Base-by-base conservation (phyloP, 2,329 filamentous ascomycete genomes). In the Fusarium avenaceum region DNA sequence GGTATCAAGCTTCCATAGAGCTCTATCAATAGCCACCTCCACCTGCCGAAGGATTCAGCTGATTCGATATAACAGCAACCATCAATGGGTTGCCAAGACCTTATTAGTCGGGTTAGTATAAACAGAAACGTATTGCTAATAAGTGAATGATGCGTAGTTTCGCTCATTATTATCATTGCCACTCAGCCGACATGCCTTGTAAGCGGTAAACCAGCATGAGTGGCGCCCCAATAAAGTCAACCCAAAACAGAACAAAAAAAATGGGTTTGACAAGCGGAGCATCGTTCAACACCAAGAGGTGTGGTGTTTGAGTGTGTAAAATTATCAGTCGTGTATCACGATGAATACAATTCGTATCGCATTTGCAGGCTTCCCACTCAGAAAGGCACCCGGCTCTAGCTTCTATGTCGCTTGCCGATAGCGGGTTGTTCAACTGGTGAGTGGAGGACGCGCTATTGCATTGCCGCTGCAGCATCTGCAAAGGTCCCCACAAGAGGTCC, bases 401-500 rank as follows among this genome's bases (percentile, higher is more conserved):
- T 45, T 56, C 30, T 24, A 49, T 45, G 35, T 38, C 49, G 40
- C 33, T 35, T 24, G 33, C 14, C 39, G 28, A 49, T 28, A 35
- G 26, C 44, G 26, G 6, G 20, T 50, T 44, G 33, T 55, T 35
- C 39, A 33, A 49, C 19, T 49, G 20, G 51, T 56, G 22, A 43
- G 28, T 33, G 40, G 19, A 43, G 33, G 28, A 33, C 40, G 51
- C 43, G 50, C 63, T 67, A 78, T 72, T 80, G 79, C 79, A 86
- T 85, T 17, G 83, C 84, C 13, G 83, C 83, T 22, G 85, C 86
- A 22, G 86, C 87, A 72, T 89, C 87, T 44, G 85, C 84, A 79
- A 89, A 89, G 17, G 86, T 88, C 43, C 87, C 86, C 15, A 89
- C 85, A 40, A 89, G 81, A 45, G 84, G 81, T 15, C 74, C 78